Base-by-base conservation (phyloP, 257 asterid species). In the Pogostemon cablin region DNA sequence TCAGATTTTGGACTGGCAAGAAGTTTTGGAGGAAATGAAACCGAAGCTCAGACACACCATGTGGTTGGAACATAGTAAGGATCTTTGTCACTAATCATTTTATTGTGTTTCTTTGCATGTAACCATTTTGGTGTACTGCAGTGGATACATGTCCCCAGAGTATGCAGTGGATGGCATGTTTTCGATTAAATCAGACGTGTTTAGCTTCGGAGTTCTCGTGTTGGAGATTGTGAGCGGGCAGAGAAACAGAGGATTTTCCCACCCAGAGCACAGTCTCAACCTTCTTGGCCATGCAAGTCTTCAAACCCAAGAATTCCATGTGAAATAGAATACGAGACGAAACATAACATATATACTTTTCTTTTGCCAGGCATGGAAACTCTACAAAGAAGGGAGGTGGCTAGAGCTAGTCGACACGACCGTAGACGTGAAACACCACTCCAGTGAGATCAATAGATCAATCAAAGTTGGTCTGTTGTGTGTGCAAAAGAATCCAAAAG, bases 131-230 rank as follows among this genome's bases (percentile, higher is more conserved):
- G 25, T 40, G 6, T 5, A 6, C 8, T 20, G 43, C 39, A 74
- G 79, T 46, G 79, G 79, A n/a, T 74, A 74, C 69, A 74, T 74
- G 79, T 67, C 79, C 6, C 79, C 79, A 2, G 79, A 74, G 11
- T 74, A 74, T 50, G 74, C 79, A 67, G 42, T 60, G 9, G 79
- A 74, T 12, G 79, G 79, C 7, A 2, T 67, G 5, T 74, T 74
- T 15, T 74, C 74, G 1, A 42, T 74, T 4, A 74, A 74, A 25
- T 74, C 79, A 1, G 79, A 74, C 9, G 79, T 74, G 34, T 74
- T 74, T 25, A 74, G 79, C 70, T 74, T 74, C 12, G 79, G 79
- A 0, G 79, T 74, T 0, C 38, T 74, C 0, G 50, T 74, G 35
- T 58, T 74, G 2, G 79, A 74, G 59, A 67, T 74, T 48, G 70